Evolutionary conservation across 2,329 filamentous ascomycete species (phyloP), one percentile per base, ranked within the genome.

Genomic region (Cercospora sojina): DNA sequence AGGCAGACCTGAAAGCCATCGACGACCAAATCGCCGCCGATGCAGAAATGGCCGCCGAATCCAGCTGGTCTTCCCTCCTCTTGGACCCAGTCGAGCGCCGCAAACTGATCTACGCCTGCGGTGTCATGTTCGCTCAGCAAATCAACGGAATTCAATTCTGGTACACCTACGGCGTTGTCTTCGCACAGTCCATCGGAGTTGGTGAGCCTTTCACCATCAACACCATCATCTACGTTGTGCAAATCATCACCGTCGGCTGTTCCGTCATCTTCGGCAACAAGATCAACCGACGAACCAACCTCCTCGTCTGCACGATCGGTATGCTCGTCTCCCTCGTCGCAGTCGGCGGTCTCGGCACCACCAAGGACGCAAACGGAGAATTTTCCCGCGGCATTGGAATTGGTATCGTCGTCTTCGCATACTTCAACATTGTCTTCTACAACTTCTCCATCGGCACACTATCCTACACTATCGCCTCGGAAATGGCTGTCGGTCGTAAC

Each of bases 401-500:
- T 12, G 67, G 67, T n/a, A 70, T 70, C 32, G 69, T 70, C 16
- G 62, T 67, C 35, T 70, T 70, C 62, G 69, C 69, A 12, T 70
- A 70, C 67, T 69, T 70, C 69, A 70, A 70, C 55, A 69, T 70
- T 49, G 67, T 71, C 18, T 71, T 69, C 59, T 71, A 71, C 61
- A 71, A 71, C 62, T 71, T 69, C 64, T 71, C 69, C 5, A 71
- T 71, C 49, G 69, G 69, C 27, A 71, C 69, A 1, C 56, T 71
- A 7, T 71, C 69, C 13, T 71, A 71, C 59, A 71, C 69, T 4
- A 71, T 71, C 41, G 73, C 74, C 1, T 79, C 78, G 3, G 82
- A 84, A 67, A 81, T 83, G 78, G 79, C 82, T 0, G 81, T 83
- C 25, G 82, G 82, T 3, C 79, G 77, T 13, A 84, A 84, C 72